Base-by-base conservation (phyloP, 768 basidiomycete genomes). In the Neoboletus subvelutipes region DNA sequence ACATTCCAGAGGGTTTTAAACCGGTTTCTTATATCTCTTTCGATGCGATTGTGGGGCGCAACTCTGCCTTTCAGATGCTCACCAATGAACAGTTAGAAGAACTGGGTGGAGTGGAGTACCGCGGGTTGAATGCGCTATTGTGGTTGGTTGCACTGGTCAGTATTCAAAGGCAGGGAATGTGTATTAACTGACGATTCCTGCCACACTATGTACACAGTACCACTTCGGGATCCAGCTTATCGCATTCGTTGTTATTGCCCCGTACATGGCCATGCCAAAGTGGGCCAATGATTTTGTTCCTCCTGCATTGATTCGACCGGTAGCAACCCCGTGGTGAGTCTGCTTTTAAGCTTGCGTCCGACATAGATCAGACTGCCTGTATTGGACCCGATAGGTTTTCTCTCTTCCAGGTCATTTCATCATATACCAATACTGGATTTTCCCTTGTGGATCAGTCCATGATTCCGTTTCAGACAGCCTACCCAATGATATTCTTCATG, bases 91-190 rank as follows among this genome's bases (percentile, higher is more conserved):
- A 98, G 66, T 75, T 91, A 63, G 94, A 96, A 62, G 93, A 97
- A 70, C 75, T 98, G 5, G 94, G 94, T 5, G 95, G 96, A 20
- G 88, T 97, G 8, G 96, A 99, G 70, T 98, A 91, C 67, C 81
- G 94, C 11, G 90, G 89, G 13, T 74, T 97, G 60, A 87, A 86
- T 43, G 83, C 87, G 3, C 71, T 97, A 49, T 75, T 94, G 11
- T 95, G 90, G 88, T 81, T 95, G 54, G 83, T 96, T 37, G 80
- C 80, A 12, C 68, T 74, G 34, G 93, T 95, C 68, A 65, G 90
- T 78, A 34, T 50, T 8, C 13, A 22, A 34, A 41, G 2, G 11
- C 26, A 17, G 20, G 24, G 50, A 36, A 43, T 15, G 13, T 10
- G 1, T 13, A 29, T 8, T 4, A 7, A 39, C 29, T 59, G 36